Evolutionary conservation across 805 yeast species (phyloP), one percentile per base, ranked within the genome.

Genomic region (Myxozyma lipomycoides): DNA sequence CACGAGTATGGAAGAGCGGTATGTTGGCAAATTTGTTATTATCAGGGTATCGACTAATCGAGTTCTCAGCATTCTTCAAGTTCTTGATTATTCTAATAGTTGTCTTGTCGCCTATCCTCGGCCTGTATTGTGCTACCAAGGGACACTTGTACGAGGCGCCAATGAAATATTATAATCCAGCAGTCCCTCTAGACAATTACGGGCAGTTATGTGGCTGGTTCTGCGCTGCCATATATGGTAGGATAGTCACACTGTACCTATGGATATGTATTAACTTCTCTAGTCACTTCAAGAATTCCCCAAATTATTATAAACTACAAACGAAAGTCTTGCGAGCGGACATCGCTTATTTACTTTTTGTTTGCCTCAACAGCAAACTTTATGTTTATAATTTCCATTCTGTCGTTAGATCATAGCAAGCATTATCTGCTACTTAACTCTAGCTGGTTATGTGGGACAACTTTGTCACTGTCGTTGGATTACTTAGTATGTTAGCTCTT

Each of bases 341-440:
- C 91, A 43, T 87, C 96, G 9, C 87, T 93, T 64, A 75, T 91
- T 75, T 91, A 93, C 69, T 91, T 91, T 70, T 71, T 93, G 21
- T 91, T 93, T 74, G 98, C 98, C 19, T 89, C 96, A 67, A 72
- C 91, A 49, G 98, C 98, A 42, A 93, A 91, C 66, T 73, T 86
- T 63, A 87, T 96, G 0, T 93, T 89, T 62, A 96, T 93, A 37
- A 77, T 86, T 12, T 84, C 95, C 9, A 91, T 91, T 46, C 71
- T 91, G 44, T 78, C 85, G 40, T 65, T 67, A 4, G 86, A 88
- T 58, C 72, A 82, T 43, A 82, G 87, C 47, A 73, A 75, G 62
- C 74, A 79, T 55, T 91, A 88, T 60, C 64, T 91, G 28, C 64
- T 85, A 58, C 82, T 93, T 44, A 95, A 93, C 67, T 79, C 91